Evolutionary conservation across 2,329 filamentous ascomycete genomes (phyloP), one percentile per base, ranked within the genome.

Genomic region (Cordyceps cicadae): DNA sequence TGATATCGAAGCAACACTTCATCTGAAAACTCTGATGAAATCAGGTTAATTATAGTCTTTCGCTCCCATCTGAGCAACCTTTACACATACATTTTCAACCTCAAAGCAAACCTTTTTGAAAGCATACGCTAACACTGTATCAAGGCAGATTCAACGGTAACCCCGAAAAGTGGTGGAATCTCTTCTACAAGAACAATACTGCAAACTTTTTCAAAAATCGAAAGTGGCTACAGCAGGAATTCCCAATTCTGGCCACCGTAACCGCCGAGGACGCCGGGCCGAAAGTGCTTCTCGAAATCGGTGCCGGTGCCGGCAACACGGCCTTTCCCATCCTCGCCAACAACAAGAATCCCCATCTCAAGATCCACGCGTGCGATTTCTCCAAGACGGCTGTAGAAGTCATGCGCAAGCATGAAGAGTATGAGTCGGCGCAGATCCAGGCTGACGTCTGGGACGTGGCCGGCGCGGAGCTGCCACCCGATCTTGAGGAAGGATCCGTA

Each of bases 151-250:
- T 97, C 79, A 97, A 97, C 72, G 79, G 81, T 51, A 85, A 95
- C 65, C 94, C 94, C 0, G 92, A 90, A 64, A 96, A 92, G 74
- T 97, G 92, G 90, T 99, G 94, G 94, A 94, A 99, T 70, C 78
- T 89, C 60, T 99, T 99, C 76, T 99, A 99, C 80, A 92, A 94
- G 76, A 96, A 97, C 77, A 97, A 99, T 75, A 90, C 89, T 21
- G 84, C 87, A 68, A 97, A 97, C 71, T 99, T 99, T 76, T 99
- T 99, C 85, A 99, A 99, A 76, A 89, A 99, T 71, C 85, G 94
- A 65, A 97, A 97, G 73, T 99, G 94, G 94, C 78, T 99, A 37
- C 88, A 89, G 65, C 93, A 97, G 73, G 94, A 99, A 73, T 99
- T 99, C 66, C 94, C 94, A 0, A 78, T 97, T 4, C 78, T 99